Base-by-base conservation (phyloP, 192 early-diverging fungal species). In the Rhizophagus clarus region DNA sequence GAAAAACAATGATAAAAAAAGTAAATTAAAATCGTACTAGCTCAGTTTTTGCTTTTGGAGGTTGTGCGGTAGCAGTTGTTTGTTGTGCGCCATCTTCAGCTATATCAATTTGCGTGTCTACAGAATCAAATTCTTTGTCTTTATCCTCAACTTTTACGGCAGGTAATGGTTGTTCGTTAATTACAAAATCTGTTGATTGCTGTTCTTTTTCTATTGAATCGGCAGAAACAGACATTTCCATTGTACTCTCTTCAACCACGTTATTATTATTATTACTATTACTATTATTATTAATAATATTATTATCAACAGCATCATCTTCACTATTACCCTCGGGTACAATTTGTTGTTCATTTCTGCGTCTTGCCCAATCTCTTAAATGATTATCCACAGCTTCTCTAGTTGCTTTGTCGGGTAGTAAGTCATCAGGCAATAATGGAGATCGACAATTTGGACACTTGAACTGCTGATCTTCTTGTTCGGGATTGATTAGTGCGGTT, bases 371-470 rank as follows among this genome's bases (percentile, higher is more conserved):
- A 17, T 88, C 87, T 60, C 86, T 70, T 61, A 86, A 73, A 82
- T 86, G 84, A n/a, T 82, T 63, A 20, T 91, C 90, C 10, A 92
- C 92, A 14, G 84, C 83, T 62, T 81, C 79, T 20, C 91, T 86
- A 34, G 90, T 76, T 17, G 81, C 79, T 47, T 83, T 79, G 77
- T 91, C 85, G 0, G 88, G 79, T 22, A 87, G 77, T 17, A 93
- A 84, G 15, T 88, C 81, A 82, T 92, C 91, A 9, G 91, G 90
- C 2, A 84, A 82, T 69, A 86, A 85, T 34, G 84, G 70, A 37
- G 81, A 29, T 60, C 74, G 47, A 74, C 92, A 94, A 40, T 82
- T 74, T 47, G 89, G 92, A 75, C 92, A 94, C 56, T 87, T 85
- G 80, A 91, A 87, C 11, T 83, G 82, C 32, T 86, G 82, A 68